Evolutionary conservation across 2,329 filamentous ascomycete species (phyloP), one percentile per base, ranked within the genome.

Genomic region (Cyanodermella asteris): DNA sequence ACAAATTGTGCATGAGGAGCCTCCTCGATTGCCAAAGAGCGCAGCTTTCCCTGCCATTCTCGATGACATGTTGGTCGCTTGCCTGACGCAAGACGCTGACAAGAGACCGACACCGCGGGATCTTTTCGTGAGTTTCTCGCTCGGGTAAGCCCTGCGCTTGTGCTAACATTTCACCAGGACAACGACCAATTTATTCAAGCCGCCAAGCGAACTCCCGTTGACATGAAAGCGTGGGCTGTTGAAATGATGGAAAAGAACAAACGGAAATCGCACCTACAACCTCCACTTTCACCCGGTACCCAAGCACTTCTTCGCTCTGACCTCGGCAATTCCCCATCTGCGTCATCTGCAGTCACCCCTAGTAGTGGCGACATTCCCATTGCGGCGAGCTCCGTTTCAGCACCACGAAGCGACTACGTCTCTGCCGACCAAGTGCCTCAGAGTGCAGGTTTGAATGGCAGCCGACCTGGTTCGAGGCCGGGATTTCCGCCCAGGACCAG

Each of bases 31-130:
- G 25, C 87, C 87, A 20, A 91, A 93, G 64, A 93, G 82, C 43
- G 87, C 94, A 44, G 87, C 87, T 3, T 97, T 97, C 59, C 87
- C 87, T 1, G 66, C 70, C 15, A 94, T 94, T 34, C 53, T 97
- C 23, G 84, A 94, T 39, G 81, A 94, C 36, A 91, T 94, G 68
- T 84, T 94, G 30, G 81, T 87, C 36, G 91, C 90, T 48, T 97
- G 87, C 51, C 55, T 97, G 36, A 71, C 72, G 47, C 97, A 97
- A 55, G 70, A 76, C 32, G 77, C 87, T 1, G 76, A 82, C 31
- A 68, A 78, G 42, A 69, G 87, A 26, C 87, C 84, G 25, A 94
- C 87, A 5, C 87, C 87, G 6, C 73, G 84, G 39, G 80, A 94
- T 38, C 69, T 97, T 31, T 93, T 77, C 51, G 80, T 91, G 60